These are phyloP conservation scores for Sanghuangporus weigelae DNA, from an alignment of 1,284 basidiomycete species.

Conservation along the genomic window DNA sequence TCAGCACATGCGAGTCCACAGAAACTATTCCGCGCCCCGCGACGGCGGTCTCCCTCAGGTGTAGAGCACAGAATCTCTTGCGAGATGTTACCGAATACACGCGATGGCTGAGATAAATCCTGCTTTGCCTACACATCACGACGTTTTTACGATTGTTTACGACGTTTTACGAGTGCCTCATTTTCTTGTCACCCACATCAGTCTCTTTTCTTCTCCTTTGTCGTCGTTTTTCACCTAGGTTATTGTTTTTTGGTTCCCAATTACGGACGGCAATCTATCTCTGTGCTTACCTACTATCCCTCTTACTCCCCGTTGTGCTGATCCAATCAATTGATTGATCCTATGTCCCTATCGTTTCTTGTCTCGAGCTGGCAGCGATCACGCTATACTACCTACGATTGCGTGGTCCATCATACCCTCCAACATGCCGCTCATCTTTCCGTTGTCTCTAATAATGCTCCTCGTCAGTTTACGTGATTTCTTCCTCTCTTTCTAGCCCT, in stretches of 20 bases:
- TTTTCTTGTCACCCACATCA: neutral
- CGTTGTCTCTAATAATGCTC: neutral
- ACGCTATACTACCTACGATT: neutral
- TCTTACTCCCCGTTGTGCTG: neutral
- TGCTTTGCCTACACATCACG: neutral
- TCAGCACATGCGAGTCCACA: constrained; percentile 75
- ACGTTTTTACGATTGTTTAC: neutral
- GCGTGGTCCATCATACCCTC: neutral
- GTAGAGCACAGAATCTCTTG: neutral
- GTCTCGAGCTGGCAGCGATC: neutral
- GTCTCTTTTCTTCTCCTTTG: neutral
- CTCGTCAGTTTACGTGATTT: neutral
- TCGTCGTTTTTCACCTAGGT: neutral
- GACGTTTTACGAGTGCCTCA: neutral
- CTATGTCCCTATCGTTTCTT: neutral
- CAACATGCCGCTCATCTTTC: neutral
- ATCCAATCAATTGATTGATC: neutral
- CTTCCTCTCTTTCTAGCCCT: neutral
- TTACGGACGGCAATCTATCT: constrained; percentile 2
- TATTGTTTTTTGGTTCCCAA: constrained; percentile 6
- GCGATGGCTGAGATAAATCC: neutral
- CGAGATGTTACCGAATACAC: neutral
- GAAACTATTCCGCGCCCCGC: constrained; percentile 36
- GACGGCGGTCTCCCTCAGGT: constrained; percentile 9
- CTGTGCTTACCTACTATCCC: neutral